phyloP scores from a whole-genome alignment of 2,329 filamentous ascomycete species.

The Beauveria rudraprayagi region DNA sequence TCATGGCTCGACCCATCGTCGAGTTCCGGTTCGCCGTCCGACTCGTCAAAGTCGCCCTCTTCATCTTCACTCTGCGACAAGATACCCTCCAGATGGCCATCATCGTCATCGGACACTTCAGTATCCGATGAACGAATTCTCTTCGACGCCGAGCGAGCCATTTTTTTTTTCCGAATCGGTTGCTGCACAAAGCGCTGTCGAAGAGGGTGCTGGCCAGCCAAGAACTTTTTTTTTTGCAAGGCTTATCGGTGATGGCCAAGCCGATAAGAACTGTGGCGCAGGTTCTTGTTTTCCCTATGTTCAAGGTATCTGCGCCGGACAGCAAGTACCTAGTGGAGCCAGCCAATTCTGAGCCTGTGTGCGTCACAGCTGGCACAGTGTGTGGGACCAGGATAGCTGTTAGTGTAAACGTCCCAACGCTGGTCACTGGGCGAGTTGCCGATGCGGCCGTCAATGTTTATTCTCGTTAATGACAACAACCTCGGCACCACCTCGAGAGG shows the following conservation, averaged over 20 bases:
- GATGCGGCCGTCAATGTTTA: neutral
- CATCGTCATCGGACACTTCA: slow-evolving; percentile 54
- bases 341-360: neutral
- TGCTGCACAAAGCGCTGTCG: neutral
- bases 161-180: neutral
- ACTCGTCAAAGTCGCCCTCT: slow-evolving; percentile 36
- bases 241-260: slow-evolving; percentile 1
- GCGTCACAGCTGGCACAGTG: neutral
- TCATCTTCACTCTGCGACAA: slow-evolving; percentile 49
- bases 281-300: neutral
- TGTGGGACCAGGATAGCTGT: neutral
- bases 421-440: neutral
- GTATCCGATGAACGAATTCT: slow-evolving; percentile 55
- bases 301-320: neutral
- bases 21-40: slow-evolving; percentile 26
- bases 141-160: slow-evolving; percentile 37
- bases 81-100: slow-evolving; percentile 45
- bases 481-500: neutral
- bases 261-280: slow-evolving; percentile 8
- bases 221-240: slow-evolving; percentile 9
- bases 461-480: neutral
- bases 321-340: neutral
- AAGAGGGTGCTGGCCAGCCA: neutral
- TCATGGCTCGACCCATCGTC: slow-evolving; percentile 25
- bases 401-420: neutral